Base-by-base conservation (phyloP, 108 stramenopile genomes). In the Skeletonema costatum region DNA sequence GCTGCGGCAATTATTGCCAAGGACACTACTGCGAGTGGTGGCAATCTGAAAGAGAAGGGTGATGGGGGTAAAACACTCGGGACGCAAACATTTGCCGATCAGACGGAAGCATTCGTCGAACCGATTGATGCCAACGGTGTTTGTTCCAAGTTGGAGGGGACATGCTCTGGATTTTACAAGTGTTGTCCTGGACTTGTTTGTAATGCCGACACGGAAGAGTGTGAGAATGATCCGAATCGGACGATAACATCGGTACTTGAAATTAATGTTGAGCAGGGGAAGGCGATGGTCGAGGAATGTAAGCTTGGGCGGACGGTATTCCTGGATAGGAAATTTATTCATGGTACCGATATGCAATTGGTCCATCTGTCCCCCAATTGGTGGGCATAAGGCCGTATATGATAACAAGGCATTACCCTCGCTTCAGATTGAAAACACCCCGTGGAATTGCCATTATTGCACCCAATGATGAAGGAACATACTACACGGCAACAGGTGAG, bases 211-310 rank as follows among this genome's bases (percentile, higher is more conserved):
- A 46, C 44, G 44, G 44, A 46, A 46, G 44, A 46, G 44, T 46
- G 44, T 46, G 44, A 46, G 44, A 46, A 46, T 46, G 44, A 46
- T 46, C 44, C 44, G 14, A 46, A 46, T 46, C 44, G 44, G 4
- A 46, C 44, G 11, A 46, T 46, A 46, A 14, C 14, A 14, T 46
- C 44, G 1, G 14, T 16, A 46, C 44, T 46, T 46, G 44, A 46
- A 46, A 46, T 46, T 46, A 46, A 46, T 46, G 60, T 61, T 33
- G 60, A 61, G 60, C 32, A 32, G 30, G 60, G 60, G 11, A 61
- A 61, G 32, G 60, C 60, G 17, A 31, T 61, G 60, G 60, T 61
- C 17, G 60, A 61, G 32, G 60, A 31, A 31, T 61, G 60, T 33
- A 33, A 10, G 32, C 0, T 0, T 2, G 32, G 60, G 3, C 60